Evolutionary conservation across 2,329 filamentous ascomycete genomes (phyloP).

Genomic region (Cladosporium sp.): DNA sequence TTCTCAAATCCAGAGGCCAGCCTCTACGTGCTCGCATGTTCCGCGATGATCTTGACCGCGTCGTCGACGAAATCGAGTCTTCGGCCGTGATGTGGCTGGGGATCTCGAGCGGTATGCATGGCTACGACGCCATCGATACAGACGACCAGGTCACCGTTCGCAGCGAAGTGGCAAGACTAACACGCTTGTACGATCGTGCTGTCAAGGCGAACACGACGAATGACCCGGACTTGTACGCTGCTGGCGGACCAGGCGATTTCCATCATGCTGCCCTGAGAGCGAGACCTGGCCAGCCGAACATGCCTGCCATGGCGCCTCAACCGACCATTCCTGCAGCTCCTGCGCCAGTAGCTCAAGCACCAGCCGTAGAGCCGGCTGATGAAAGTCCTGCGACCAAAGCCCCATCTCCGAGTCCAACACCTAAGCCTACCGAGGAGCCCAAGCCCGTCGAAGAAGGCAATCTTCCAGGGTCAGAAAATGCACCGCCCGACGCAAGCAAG

Average conservation of each 20-base stretch:
- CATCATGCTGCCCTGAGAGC: slow-evolving; percentile 23
- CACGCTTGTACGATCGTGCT: slow-evolving; percentile 36
- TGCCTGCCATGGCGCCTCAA: slow-evolving; percentile 11
- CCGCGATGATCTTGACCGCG: slow-evolving; percentile 37
- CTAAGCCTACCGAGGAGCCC: not conserved
- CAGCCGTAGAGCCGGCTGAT: slow-evolving; percentile 21
- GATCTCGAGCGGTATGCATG: slow-evolving; percentile 39
- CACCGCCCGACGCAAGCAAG: not conserved
- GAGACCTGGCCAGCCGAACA: slow-evolving; percentile 16
- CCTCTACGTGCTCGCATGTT: slow-evolving; percentile 39
- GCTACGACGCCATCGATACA: slow-evolving; percentile 44
- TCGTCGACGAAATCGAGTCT: slow-evolving; percentile 40
- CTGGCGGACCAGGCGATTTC: slow-evolving; percentile 24
- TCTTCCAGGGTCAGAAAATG: no score
- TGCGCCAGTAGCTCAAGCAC: slow-evolving; percentile 6
- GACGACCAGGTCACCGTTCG: slow-evolving; percentile 41
- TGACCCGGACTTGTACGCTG: slow-evolving; percentile 38
- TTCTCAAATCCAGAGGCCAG: slow-evolving; percentile 38
- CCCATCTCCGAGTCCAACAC: not conserved
- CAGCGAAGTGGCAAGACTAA: slow-evolving; percentile 32
- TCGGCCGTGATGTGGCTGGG: slow-evolving; percentile 42
- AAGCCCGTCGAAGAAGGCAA: not conserved
- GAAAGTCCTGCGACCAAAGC: slow-evolving; percentile 25
- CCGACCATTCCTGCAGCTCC: slow-evolving; percentile 14
- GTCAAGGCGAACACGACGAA: slow-evolving; percentile 36